Conservation (phyloP, 202 grass and related monocot genomes). For the Cymbopogon flexuosus region DNA sequence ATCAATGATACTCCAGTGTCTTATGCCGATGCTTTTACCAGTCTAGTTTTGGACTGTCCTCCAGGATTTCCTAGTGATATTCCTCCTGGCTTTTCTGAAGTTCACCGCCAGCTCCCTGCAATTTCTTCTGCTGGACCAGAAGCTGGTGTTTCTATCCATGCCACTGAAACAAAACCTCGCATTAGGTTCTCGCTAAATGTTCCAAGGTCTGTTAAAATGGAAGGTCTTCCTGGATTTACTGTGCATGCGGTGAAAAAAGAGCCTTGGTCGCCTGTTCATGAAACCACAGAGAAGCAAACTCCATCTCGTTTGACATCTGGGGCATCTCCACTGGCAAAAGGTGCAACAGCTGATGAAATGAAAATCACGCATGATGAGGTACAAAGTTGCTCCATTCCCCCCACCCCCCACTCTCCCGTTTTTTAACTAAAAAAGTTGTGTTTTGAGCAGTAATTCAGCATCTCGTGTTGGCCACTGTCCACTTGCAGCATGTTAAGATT, state of each 20-base stretch:
- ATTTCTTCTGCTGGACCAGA: slow-evolving; percentile 18
- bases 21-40: not conserved
- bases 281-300: slow-evolving; percentile 1
- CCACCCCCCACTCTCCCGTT: no score
- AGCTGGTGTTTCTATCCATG: slow-evolving; percentile 27
- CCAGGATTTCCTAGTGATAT: not conserved
- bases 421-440: no score
- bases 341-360: slow-evolving; percentile 3
- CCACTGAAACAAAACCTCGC: slow-evolving; percentile 16
- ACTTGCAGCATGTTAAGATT: not conserved
- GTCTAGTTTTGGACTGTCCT: slow-evolving; percentile 16
- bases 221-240: slow-evolving; percentile 33
- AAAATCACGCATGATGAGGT: slow-evolving; percentile 26
- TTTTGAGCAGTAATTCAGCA: no score
- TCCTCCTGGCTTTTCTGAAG: slow-evolving; percentile 49
- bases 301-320: not conserved
- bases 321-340: not conserved
- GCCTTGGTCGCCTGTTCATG: not conserved
- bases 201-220: slow-evolving; percentile 3
- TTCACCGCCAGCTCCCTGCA: not conserved
- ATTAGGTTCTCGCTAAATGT: slow-evolving; percentile 42
- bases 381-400: not conserved
- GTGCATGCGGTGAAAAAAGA: slow-evolving; percentile 22
- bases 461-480: not conserved
- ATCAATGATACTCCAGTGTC: slow-evolving; percentile 1